Percentiles rank a stretch among this genome's conserved stretches.
These are phyloP conservation scores for Zalaria sp. DNA, from an alignment of 2,329 filamentous ascomycete genomes.

Conservation along the genomic window DNA sequence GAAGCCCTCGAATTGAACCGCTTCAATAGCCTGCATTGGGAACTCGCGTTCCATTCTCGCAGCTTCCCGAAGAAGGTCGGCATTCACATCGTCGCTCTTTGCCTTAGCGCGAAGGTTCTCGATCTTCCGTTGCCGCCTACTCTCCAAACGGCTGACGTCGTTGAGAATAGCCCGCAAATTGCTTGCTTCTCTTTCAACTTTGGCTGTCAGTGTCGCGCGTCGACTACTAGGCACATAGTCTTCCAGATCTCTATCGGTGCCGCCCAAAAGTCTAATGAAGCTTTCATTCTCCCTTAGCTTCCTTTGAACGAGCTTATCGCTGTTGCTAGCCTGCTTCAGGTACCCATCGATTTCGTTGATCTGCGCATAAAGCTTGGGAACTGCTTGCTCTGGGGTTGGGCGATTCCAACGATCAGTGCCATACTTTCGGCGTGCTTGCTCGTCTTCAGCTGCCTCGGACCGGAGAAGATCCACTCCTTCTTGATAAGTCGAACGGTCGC, in stretches of 20 bases:
- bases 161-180: constrained; percentile 68
- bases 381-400: constrained; percentile 53
- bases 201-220: constrained; percentile 62
- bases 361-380: constrained; percentile 58
- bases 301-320: constrained; percentile 56
- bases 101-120: constrained; percentile 67
- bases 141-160: constrained; percentile 73
- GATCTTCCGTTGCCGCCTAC: constrained; percentile 61
- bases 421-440: constrained; percentile 58
- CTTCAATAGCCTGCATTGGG: constrained; percentile 69
- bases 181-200: constrained; percentile 65
- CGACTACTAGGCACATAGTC: constrained; percentile 81
- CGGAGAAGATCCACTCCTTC: constrained; percentile 69
- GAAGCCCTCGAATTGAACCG: constrained; percentile 82
- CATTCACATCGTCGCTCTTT: constrained; percentile 73
- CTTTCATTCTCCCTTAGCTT: constrained; percentile 68
- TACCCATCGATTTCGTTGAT: constrained; percentile 75
- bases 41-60: constrained; percentile 74
- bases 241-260: constrained; percentile 67
- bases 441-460: constrained; percentile 73
- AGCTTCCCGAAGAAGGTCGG: constrained; percentile 69
- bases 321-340: constrained; percentile 56
- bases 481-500: constrained; percentile 63
- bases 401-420: constrained; percentile 80
- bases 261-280: constrained; percentile 61